Conservation (phyloP, 768 basidiomycete species). For the Mycena galopus region DNA sequence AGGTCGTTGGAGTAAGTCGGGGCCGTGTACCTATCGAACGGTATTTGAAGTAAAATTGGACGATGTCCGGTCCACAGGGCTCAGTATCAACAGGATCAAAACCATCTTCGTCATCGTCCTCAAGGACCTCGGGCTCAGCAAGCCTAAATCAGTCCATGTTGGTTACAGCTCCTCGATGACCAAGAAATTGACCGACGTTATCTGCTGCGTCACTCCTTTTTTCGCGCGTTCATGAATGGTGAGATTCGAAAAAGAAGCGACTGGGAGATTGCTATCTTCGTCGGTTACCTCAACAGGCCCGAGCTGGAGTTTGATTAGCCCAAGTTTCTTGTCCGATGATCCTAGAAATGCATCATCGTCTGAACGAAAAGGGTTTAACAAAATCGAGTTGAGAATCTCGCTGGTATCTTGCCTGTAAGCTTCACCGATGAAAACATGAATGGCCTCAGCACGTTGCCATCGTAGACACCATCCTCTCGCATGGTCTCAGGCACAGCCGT, state of each 20-base stretch:
- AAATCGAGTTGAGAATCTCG: neutral
- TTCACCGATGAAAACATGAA: conserved; percentile 37
- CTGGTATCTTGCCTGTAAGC: conserved; percentile 32
- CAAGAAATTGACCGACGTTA: neutral
- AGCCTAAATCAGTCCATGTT: neutral
- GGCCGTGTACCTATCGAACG: neutral
- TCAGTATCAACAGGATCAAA: neutral
- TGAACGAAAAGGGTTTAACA: conserved; percentile 5
- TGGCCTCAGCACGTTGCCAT: conserved; percentile 20
- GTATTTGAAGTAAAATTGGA: neutral
- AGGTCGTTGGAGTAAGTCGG: neutral
- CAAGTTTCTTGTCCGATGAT: neutral
- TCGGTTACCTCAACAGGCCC: neutral
- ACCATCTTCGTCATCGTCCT: neutral
- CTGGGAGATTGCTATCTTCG: neutral
- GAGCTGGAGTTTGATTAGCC: neutral
- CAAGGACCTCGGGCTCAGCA: neutral
- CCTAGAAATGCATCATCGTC: conserved; percentile 38
- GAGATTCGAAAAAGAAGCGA: neutral
- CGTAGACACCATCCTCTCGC: neutral
- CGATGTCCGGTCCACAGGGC: neutral
- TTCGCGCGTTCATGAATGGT: neutral
- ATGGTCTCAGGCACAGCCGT: neutral
- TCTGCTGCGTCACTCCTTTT: neutral
- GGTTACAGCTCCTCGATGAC: neutral